Base-by-base conservation (phyloP, 352 stramenopile genomes). In the Pythium periplocum region DNA sequence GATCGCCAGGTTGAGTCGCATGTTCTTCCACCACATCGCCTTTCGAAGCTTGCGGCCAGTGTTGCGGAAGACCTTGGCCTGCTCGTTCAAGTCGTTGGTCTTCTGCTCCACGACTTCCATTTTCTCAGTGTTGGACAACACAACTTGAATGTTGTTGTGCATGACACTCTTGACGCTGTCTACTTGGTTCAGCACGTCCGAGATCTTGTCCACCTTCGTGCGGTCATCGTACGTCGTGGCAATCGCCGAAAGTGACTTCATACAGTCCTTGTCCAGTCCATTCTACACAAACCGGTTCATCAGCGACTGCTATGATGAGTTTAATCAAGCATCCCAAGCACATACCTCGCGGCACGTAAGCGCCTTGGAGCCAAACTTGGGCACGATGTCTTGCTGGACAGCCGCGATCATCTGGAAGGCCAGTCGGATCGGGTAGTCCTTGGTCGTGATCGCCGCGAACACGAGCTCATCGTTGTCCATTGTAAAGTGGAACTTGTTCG, bases 391-490 rank as follows among this genome's bases (percentile, higher is more conserved):
- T 46, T 87, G 70, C 68, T 94, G 81, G 26, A 92, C 65, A 2
- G 74, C 60, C 12, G 75, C 66, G 59, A 92, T 91, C 67, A 92
- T 78, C 61, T 93, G 80, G 53, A 93, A 93, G 36, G 83, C 81
- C 33, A 93, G 54, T 9, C 83, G 78, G 46, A 93, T 89, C 43
- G 83, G 83, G 51, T 93, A 93, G 51, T 90, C 78, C 53, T 89
- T 87, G 57, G 73, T 64, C 4, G 79, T 91, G 61, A 92, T 90
- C 44, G 73, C 78, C 9, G 75, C 76, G 47, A 92, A 91, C 59
- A 92, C 81, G 39, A 92, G 75, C 62, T 94, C 79, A 56, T 92
- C 79, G 59, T 91, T 91, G 76, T 91, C 79, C 82, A 94, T 91
- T 10, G 78, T 92, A 58, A 92, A 92, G 61, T 94, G 81, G 61